Evolutionary conservation across 306 rosid species (phyloP), one percentile per base, ranked within the genome.

Genomic region (Crataegus laevigata): DNA sequence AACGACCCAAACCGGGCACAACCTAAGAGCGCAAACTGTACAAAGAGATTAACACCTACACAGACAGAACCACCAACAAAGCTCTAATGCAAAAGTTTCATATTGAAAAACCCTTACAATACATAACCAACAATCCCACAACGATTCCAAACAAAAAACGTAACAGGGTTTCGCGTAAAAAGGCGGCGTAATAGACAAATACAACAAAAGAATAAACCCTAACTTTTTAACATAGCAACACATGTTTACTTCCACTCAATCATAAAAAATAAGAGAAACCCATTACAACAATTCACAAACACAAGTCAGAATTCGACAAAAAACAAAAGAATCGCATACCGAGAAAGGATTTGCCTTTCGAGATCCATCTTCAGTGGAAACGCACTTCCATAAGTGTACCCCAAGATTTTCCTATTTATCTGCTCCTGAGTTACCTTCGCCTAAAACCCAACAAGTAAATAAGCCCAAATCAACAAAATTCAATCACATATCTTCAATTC

Each of bases 351-450:
- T 83, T 93, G 89, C 85, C 76, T 83, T 66, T 91, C 97, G 71
- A 91, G 88, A 78, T 93, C 88, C 91, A 77, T 87, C 88, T 85
- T 93, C 92, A 89, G 29, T 15, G 94, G 91, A 77, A 93, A 89
- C 29, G 94, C 90, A 84, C 85, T 79, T 71, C 98, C 96, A 71
- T 91, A 89, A 47, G 89, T 83, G 71, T 91, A 85, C 7, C 82
- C 71, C 76, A 82, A 75, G 71, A 89, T 30, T 80, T 87, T 87
- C 85, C 84, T 85, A 74, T 88, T 90, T 87, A 91, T 85, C 80
- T 66, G 73, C 77, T 83, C 92, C 43, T 82, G 76, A 14, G 69
- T 75, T 72, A 21, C 79, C 72, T 64, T 78, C 25, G 83, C 72
- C 97, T 89, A 77, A 74, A 74, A 58, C 79, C 64, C 71, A 64